Evolutionary conservation across 2,329 filamentous ascomycete species (phyloP).

Genomic region (Alternaria triticina): DNA sequence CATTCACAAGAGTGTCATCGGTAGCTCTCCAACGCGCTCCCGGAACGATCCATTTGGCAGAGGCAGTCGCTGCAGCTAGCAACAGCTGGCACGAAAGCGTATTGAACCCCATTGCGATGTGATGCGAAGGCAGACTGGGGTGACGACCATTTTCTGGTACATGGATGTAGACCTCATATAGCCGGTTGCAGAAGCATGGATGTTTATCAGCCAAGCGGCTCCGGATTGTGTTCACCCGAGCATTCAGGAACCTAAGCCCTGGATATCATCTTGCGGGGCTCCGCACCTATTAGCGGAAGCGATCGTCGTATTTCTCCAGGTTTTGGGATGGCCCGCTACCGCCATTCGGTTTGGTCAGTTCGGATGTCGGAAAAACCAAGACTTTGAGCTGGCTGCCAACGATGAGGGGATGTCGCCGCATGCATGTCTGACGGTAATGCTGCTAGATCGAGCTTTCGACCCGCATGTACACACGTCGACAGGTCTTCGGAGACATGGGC

Average conservation of each 20-base stretch:
- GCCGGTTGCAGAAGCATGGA: conserved; percentile 13
- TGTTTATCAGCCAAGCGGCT: conserved; percentile 31
- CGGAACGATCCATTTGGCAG: conserved; percentile 65
- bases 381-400: neutral
- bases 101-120: conserved; percentile 23
- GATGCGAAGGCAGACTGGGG: neutral
- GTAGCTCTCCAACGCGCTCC: conserved; percentile 68
- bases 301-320: conserved; percentile 32
- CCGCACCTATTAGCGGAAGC: conserved; percentile 15
- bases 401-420: neutral
- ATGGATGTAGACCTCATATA: conserved; percentile 26
- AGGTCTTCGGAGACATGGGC: neutral
- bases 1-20: conserved; percentile 65
- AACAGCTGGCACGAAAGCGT: conserved; percentile 28
- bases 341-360: conserved; percentile 5
- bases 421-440: neutral
- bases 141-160: neutral
- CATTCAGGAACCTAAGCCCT: conserved; percentile 23
- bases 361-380: conserved; percentile 25
- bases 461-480: neutral
- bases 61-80: conserved; percentile 29
- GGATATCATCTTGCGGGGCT: conserved; percentile 29
- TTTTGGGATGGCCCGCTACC: conserved; percentile 16
- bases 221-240: conserved; percentile 34
- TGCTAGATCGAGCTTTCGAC: neutral